Evolutionary conservation across 2,329 filamentous ascomycete species (phyloP), one percentile per base, ranked within the genome.

Genomic region (Cladophialophora bantiana): DNA sequence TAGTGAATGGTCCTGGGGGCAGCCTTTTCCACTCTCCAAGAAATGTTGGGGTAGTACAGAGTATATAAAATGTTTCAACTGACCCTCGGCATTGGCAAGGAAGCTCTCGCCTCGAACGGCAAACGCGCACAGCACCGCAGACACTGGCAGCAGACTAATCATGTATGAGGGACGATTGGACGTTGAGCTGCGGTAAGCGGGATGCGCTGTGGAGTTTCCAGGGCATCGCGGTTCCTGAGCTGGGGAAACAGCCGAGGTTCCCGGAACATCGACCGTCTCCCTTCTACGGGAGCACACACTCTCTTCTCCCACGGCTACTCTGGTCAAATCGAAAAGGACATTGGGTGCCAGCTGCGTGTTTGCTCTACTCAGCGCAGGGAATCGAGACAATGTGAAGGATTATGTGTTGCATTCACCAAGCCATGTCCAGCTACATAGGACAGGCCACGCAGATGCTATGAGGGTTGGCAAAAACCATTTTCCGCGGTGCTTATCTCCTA

Each of bases 61-160:
- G 31, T 50, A 59, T 59, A 59, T 59, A 52, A 50, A 58, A 50
- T 48, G 42, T 48, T 34, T 35, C 42, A 31, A 36, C 34, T 59
- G 57, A 32, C 57, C 57, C 57, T 59, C 57, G 57, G 57, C 40
- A 59, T 50, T 45, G 42, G 42, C 56, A 50, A 35, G 20, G 42
- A 31, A 45, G 34, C 57, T 59, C 40, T 50, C 35, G 18, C 57
- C 42, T 56, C 32, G 26, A 18, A 15, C 53, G 34, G 40, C 15
- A n/a, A 4, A 50, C 38, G 57, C 31, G 6, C 26, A 34, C 26
- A n/a, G 40, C 7, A n/a, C 40, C 36, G 12, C 36, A 40, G 36
- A 13, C 36, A 42, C 35, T 5, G n/a, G 35, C 35, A 20, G 18
- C 20, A 42, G 55, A 58, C 56, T 59, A 59, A 48, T 48, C 40